These are phyloP conservation scores for Hansenula anomala DNA, from an alignment of 1,139 yeast species.

Conservation along the genomic window DNA sequence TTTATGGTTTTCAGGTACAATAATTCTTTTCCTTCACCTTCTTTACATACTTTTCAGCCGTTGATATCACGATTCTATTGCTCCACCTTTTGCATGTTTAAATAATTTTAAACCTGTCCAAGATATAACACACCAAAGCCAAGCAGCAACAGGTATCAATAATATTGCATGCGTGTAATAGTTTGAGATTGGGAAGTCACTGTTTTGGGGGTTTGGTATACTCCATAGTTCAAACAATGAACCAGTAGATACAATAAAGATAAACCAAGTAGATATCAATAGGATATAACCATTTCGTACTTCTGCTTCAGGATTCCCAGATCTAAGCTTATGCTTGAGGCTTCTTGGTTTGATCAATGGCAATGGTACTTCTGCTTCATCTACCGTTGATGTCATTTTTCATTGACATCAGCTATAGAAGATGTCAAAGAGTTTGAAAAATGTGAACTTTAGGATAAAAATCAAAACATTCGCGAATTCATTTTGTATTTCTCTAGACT, in stretches of 20 bases:
- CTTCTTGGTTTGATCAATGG: conserved; percentile 7
- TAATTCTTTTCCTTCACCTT: too few species aligned
- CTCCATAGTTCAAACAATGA: conserved; percentile 8
- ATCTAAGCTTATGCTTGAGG: not conserved
- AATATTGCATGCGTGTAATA: conserved; percentile 19
- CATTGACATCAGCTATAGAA: too few species aligned
- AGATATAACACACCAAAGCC: conserved; percentile 22
- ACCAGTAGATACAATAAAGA: conserved; percentile 9
- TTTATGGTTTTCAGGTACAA: too few species aligned
- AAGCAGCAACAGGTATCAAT: conserved; percentile 17
- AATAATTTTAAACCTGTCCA: conserved; percentile 23
- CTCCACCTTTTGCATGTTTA: conserved; percentile 21
- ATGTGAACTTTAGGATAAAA: too few species aligned
- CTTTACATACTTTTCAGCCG: too few species aligned
- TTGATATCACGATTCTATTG: not conserved
- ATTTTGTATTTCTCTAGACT: too few species aligned
- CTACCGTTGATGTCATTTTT: too few species aligned
- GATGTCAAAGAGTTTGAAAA: too few species aligned
- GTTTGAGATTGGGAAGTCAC: conserved; percentile 17
- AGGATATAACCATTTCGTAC: conserved; percentile 9
- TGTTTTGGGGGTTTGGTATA: conserved; percentile 7
- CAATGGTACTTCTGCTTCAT: not conserved
- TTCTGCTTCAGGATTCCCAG: not conserved
- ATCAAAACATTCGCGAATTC: too few species aligned
- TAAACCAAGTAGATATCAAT: conserved; percentile 7